A percentile compares a stretch with the other conserved stretches of the same genome.
These are phyloP conservation scores for Zalerion maritima DNA, from an alignment of 495 filamentous ascomycete genomes.

Conservation along the genomic window DNA sequence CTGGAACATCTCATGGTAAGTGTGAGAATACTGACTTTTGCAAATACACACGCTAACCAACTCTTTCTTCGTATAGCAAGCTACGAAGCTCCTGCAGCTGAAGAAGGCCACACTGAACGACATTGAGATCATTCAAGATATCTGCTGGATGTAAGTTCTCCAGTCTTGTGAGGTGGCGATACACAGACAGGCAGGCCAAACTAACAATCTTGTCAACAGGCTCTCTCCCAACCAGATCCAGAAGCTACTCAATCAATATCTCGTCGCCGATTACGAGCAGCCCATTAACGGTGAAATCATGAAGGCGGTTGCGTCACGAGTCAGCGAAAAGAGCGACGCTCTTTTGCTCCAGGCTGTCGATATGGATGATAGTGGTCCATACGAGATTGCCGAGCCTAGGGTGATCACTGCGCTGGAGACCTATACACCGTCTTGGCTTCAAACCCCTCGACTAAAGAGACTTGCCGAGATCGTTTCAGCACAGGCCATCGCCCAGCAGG, in stretches of 20 bases:
- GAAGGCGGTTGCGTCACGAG: constrained; percentile 94
- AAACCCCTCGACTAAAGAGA: constrained; percentile 86
- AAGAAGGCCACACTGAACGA: constrained; percentile 99
- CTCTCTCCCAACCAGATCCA: constrained; percentile 98
- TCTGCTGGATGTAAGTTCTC: constrained; percentile 90
- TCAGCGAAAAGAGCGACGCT: constrained; percentile 97
- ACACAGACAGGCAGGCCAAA: constrained; percentile 4
- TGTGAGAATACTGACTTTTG: background rate
- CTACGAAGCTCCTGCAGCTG: constrained; percentile 93
- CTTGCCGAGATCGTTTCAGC: constrained; percentile 94
- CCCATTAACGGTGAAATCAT: constrained; percentile 99
- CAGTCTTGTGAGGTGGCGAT: background rate
- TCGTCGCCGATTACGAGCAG: constrained; percentile 98
- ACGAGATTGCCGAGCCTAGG: constrained; percentile 94
- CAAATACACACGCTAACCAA: constrained; percentile 11
- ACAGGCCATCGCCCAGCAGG: constrained; percentile 87
- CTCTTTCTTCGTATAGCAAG: constrained; percentile 51
- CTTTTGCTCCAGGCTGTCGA: constrained; percentile 85
- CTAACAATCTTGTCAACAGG: too few species aligned
- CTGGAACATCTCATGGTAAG: constrained; percentile 94
- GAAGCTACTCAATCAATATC: constrained; percentile 95
- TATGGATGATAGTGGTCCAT: constrained; percentile 99
- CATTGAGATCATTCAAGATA: constrained; percentile 99
- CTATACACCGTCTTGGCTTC: constrained; percentile 94
- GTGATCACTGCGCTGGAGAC: constrained; percentile 95